Evolutionary conservation across 2,329 filamentous ascomycete genomes (phyloP), one percentile per base, ranked within the genome.

Genomic region (Botrytis tulipae): DNA sequence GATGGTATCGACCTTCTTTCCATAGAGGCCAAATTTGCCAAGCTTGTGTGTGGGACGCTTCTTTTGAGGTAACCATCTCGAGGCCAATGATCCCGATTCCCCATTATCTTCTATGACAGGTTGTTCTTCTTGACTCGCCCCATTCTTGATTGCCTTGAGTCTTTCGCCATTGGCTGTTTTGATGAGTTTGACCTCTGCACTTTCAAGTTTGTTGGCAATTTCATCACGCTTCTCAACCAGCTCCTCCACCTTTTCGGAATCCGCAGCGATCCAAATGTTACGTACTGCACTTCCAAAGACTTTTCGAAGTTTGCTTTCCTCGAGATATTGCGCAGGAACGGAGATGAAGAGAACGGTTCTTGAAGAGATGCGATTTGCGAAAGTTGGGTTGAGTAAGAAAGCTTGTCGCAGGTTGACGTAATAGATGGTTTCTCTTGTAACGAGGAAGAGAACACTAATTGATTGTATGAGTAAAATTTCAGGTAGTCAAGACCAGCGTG

Each of bases 401-500:
- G 95, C 95, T 83, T 98, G 95, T 76, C 95, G 92, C 70, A 98
- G 84, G 80, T 97, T 97, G 85, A 98, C 92, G 83, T 93, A 97
- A 87, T 91, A 97, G 78, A 98, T 92, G 80, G 90, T 91, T 82
- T 98, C 95, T 73, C 95, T 89, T 73, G 94, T 92, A 76, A 98
- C 89, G 80, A 93, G 91, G 83, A 93, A 96, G 82, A 98, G 91
- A 76, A 98, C 87, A 81, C 70, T 71, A 66, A 18, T n/a, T 12
- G 20, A 66, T n/a, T 29, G 20, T 9, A 4, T 71, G 9, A 71
- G 70, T 6, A 57, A 35, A 4, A 7, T 3, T 25, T 12, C 14
- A 20, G 2, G n/a, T 5, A 37, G 9, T 4, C 7, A 18, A 6
- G 37, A 44, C 25, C 25, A 14, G 29, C 48, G 25, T 14, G 9